Conservation (phyloP, 345 rosid species). For the Psidium guajava region DNA sequence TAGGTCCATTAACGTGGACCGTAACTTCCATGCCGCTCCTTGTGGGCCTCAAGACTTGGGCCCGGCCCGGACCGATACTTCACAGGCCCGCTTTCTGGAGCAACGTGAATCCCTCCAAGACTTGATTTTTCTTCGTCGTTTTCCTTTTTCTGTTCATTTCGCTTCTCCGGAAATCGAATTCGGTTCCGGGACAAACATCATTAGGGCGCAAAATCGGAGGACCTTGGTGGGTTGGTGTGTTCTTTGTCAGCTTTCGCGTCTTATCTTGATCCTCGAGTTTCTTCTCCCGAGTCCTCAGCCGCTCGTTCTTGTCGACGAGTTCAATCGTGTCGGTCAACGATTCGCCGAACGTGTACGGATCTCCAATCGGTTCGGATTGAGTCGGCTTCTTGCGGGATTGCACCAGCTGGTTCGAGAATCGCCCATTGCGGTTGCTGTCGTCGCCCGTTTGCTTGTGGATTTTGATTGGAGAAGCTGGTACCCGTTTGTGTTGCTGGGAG, state of each 20-base stretch:
- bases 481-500: neutral
- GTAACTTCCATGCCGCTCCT: fast-evolving
- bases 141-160: no score
- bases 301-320: no score
- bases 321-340: no score
- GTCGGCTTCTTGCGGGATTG: neutral
- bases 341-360: neutral
- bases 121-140: no score
- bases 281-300: no score
- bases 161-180: no score
- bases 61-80: fast-evolving
- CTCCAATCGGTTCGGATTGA: neutral
- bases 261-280: no score
- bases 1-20: neutral
- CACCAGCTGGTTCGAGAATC: neutral
- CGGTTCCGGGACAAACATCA: no score
- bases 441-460: neutral
- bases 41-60: neutral
- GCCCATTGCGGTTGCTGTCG: neutral
- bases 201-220: no score
- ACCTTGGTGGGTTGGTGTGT: no score
- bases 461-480: neutral
- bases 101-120: no score
- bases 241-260: no score
- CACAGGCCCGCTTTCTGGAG: neutral